Evolutionary conservation across 2,329 filamentous ascomycete species (phyloP), one percentile per base, ranked within the genome.

Genomic region (Blumeria hordei): DNA sequence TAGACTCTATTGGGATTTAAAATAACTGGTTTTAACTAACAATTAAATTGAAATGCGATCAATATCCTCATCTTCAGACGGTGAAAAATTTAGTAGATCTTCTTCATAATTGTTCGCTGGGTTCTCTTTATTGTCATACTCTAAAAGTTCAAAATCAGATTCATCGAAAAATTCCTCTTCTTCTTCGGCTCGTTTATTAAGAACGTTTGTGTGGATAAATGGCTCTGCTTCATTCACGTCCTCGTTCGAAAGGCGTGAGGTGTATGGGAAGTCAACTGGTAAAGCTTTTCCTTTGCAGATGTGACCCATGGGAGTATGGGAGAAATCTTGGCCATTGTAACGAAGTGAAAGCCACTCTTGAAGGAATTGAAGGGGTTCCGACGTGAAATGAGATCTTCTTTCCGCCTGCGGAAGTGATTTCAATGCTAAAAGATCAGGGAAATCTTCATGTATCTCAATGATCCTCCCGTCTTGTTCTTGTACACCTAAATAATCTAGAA

Each of bases 261-360:
- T 56, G 37, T 55, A 58, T 33, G 54, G 44, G 35, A 57, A 50
- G 36, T 37, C 52, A 47, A 53, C 54, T 16, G 32, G 34, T 12
- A 57, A 32, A 9, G 43, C 35, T 10, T 51, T 51, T 14, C 75
- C 74, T 11, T 74, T 72, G 2, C 71, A 72, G 4, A 80, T 55
- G 59, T 73, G 74, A 0, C 76, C 76, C 70, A 80, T 78, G 0
- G 76, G 77, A 0, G 76, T 80, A 33, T 79, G 73, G 18, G 70
- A 61, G 54, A 80, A 71, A 57, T 80, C 76, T 55, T 78, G 74
- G 0, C 73, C 72, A 37, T 73, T 73, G 1, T 76, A 71, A 0
- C 74, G 69, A 0, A 76, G 57, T 0, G 72, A 65, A 0, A 80
- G 65, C 76, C 76, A 81, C 51, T 80, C 76, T 28, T 74, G 69